phyloP scores from a whole-genome alignment of 495 filamentous ascomycete species.

The Xylaria venustula region DNA sequence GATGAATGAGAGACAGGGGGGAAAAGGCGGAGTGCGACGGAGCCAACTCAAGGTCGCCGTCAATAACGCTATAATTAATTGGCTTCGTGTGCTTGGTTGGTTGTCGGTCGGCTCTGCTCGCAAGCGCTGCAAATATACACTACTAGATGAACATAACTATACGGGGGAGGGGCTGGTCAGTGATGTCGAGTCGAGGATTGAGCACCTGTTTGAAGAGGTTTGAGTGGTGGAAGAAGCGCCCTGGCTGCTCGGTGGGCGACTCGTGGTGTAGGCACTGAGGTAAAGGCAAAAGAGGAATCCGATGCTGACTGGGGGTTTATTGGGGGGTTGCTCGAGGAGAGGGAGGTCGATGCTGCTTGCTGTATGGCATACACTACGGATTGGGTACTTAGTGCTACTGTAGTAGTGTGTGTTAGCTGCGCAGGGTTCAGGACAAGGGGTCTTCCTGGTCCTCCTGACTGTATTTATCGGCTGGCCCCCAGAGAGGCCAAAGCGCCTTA shows the following conservation, averaged over 20 bases:
- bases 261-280: neutral
- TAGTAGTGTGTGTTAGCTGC: neutral
- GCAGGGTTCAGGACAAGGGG: neutral
- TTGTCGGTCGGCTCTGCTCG: neutral
- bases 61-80: neutral
- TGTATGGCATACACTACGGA: neutral
- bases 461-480: neutral
- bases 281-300: neutral
- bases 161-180: neutral
- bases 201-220: neutral
- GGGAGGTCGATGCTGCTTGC: neutral
- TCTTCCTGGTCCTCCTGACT: neutral
- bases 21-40: slow-evolving; percentile 7
- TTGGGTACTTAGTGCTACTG: neutral
- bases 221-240: slow-evolving; percentile 13
- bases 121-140: neutral
- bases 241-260: slow-evolving; percentile 6
- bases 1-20: slow-evolving; percentile 12
- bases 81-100: neutral
- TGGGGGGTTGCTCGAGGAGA: neutral
- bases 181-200: slow-evolving; percentile 2
- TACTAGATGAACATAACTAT: neutral
- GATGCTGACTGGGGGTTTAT: neutral
- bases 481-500: slow-evolving; percentile 7
- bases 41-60: slow-evolving; percentile 5